Evolutionary conservation across 23 red algal genomes (phyloP).

Genomic region (Agarophyton chilense): DNA sequence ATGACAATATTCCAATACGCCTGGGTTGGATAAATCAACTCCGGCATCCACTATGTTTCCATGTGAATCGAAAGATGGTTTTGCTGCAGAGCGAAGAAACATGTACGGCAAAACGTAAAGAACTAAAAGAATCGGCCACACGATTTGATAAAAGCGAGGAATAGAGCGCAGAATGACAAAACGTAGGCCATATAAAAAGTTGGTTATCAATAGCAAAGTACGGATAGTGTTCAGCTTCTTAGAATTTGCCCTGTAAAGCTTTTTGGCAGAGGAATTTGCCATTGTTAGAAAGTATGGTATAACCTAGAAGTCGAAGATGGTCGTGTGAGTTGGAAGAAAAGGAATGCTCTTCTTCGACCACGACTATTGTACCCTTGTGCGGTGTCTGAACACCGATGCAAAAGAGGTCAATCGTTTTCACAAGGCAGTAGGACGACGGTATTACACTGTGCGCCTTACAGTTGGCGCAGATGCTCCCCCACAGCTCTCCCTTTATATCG

Average conservation of each 20-base stretch:
- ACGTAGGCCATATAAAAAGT: not conserved
- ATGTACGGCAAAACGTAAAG: slow-evolving; percentile 20
- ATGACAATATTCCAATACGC: slow-evolving; percentile 51
- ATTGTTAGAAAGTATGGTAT: not conserved
- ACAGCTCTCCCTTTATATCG: too few relatives aligned
- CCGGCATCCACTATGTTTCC: slow-evolving; percentile 35
- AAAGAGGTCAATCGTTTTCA: too few relatives aligned
- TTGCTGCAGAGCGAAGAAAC: slow-evolving; percentile 38
- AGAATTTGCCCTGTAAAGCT: slow-evolving; percentile 13
- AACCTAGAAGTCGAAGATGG: too few relatives aligned
- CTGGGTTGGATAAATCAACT: slow-evolving; percentile 32
- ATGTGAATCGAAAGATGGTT: slow-evolving; percentile 16
- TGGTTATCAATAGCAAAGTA: not conserved
- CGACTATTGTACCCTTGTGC: too few relatives aligned
- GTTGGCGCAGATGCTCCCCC: too few relatives aligned
- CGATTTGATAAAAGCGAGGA: slow-evolving; percentile 42
- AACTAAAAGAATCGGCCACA: slow-evolving; percentile 21
- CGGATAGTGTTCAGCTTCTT: not conserved
- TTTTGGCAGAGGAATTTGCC: slow-evolving; percentile 50
- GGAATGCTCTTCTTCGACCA: too few relatives aligned
- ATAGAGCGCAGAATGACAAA: not conserved
- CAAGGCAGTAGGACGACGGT: too few relatives aligned
- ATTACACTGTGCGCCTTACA: too few relatives aligned
- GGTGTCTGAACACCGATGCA: too few relatives aligned
- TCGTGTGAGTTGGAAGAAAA: too few relatives aligned